Conservation (phyloP, 225 moss, liverwort and hornwort genomes). For the Anthoceros angustus region DNA sequence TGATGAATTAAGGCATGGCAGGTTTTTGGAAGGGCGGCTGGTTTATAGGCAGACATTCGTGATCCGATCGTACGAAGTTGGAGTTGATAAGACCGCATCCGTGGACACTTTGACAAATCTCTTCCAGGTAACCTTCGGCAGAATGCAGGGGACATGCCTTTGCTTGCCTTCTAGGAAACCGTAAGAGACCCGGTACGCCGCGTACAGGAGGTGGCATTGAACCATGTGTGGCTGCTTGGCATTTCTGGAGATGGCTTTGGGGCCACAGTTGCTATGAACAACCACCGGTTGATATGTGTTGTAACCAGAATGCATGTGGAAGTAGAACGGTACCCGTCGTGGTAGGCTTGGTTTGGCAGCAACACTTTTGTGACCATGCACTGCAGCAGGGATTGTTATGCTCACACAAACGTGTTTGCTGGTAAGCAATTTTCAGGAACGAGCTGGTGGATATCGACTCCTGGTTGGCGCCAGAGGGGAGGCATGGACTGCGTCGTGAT, state of each 20-base stretch:
- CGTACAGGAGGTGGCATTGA: slow-evolving; percentile 5
- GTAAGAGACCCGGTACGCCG: too few species aligned
- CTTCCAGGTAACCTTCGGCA: background rate
- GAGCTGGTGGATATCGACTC: slow-evolving; percentile 25
- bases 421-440: slow-evolving; percentile 12
- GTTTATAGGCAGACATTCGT: slow-evolving; percentile 1
- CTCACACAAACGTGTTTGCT: background rate
- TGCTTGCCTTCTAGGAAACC: background rate
- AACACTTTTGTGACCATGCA: background rate
- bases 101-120: slow-evolving; percentile 3
- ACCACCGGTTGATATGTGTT: background rate
- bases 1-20: background rate
- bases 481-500: slow-evolving; percentile 26
- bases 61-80: background rate
- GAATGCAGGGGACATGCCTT: background rate
- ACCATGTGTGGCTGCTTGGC: slow-evolving; percentile 1
- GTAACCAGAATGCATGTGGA: slow-evolving; percentile 1
- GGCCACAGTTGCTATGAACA: background rate
- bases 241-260: slow-evolving; percentile 4
- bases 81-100: slow-evolving; percentile 1
- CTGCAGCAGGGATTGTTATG: background rate
- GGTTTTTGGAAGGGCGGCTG: slow-evolving; percentile 3
- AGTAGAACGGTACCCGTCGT: background rate
- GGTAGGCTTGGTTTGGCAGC: background rate
- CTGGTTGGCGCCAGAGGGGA: slow-evolving; percentile 22